Percentiles rank a stretch among this genome's conserved stretches.
phyloP scores from a whole-genome alignment of 306 rosid genomes.

The Hippophae gyantsensis region DNA sequence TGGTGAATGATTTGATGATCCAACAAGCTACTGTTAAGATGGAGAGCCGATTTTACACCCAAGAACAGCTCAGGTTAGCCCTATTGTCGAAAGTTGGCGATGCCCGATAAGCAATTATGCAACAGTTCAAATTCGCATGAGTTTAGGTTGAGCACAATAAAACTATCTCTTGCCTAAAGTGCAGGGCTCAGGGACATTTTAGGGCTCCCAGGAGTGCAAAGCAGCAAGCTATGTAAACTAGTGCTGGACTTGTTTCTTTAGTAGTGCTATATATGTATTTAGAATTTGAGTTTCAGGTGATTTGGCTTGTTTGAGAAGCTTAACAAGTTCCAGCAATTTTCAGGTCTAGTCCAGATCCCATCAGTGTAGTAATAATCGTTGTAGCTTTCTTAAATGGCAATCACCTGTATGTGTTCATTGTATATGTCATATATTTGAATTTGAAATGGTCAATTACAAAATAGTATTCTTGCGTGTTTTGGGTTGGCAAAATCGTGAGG shows the following conservation, averaged over 20 bases:
- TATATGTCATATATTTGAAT: conserved; percentile 26
- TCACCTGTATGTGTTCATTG: conserved; percentile 15
- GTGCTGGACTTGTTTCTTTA: conserved; percentile 1
- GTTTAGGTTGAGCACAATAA: background rate
- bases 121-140: background rate
- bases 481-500: too few species aligned
- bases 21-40: conserved; percentile 90
- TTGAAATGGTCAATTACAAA: conserved; percentile 6
- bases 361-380: conserved; percentile 11
- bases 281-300: conserved; percentile 29
- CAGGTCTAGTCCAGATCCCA: background rate
- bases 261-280: background rate
- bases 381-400: conserved; percentile 3
- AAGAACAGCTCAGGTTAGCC: conserved; percentile 73
- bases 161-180: background rate
- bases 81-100: conserved; percentile 55
- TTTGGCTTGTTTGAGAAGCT: conserved; percentile 23
- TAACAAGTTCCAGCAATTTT: conserved; percentile 16
- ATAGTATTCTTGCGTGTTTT: too few species aligned
- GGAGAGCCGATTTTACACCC: conserved; percentile 79
- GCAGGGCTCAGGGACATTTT: conserved; percentile 48
- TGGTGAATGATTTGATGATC: conserved; percentile 86
- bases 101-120: conserved; percentile 13
- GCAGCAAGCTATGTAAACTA: conserved; percentile 31
- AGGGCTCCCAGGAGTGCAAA: conserved; percentile 32